These are phyloP conservation scores for Pulveroboletus sp. DNA, from an alignment of 1,284 basidiomycete genomes.

Conservation along the genomic window DNA sequence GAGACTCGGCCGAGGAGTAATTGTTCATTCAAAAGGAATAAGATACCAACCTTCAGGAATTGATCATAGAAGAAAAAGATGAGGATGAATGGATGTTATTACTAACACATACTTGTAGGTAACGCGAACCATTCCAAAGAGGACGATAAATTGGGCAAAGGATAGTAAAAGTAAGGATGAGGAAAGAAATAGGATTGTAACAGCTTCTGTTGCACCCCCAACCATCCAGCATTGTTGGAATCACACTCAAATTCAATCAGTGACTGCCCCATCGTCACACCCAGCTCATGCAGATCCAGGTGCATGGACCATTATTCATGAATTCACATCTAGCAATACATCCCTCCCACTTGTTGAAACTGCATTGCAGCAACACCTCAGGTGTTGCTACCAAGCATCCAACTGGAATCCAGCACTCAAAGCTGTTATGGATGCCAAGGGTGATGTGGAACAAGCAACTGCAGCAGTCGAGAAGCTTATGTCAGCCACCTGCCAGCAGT, in stretches of 20 bases:
- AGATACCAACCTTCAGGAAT: too few species aligned
- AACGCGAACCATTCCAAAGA: too few species aligned
- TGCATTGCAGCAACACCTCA: not conserved
- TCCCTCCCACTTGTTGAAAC: not conserved
- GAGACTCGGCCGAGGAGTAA: too few species aligned
- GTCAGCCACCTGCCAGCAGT: not conserved
- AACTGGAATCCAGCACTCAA: not conserved
- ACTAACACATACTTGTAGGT: too few species aligned
- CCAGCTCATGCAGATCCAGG: not conserved
- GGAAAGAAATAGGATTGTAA: too few species aligned
- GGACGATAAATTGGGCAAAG: too few species aligned
- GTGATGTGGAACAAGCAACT: not conserved
- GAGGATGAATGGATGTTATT: too few species aligned
- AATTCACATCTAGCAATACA: not conserved
- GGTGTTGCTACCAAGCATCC: not conserved
- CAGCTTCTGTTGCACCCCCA: not conserved
- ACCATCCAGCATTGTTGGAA: slow-evolving; percentile 8
- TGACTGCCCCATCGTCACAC: not conserved
- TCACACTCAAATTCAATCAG: not conserved
- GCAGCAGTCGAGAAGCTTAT: not conserved
- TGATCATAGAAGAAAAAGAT: too few species aligned
- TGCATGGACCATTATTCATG: not conserved
- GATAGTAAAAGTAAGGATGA: too few species aligned
- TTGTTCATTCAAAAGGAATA: too few species aligned
- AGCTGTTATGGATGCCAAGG: not conserved